phyloP scores from a whole-genome alignment of 75 land plant species.

The Larix kaempferi region DNA sequence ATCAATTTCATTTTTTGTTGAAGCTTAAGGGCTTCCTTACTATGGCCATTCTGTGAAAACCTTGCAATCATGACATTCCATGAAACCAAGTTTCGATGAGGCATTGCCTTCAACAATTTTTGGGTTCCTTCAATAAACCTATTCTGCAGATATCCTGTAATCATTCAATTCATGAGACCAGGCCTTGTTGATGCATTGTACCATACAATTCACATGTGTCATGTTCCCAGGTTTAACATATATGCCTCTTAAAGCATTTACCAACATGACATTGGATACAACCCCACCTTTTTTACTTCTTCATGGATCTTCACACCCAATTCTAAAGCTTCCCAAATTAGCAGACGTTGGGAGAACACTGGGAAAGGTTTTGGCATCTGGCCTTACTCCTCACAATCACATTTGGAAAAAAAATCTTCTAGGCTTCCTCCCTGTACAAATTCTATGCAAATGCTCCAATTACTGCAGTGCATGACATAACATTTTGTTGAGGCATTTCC shows the following conservation, averaged over 20 bases:
- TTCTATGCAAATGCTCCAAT: too few species aligned
- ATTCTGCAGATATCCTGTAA: neutral
- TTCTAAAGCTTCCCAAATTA: neutral
- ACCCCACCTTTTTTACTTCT: slow-evolving; percentile 5
- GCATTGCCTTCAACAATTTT: slow-evolving; percentile 12
- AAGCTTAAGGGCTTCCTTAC: neutral
- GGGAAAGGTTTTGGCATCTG: slow-evolving; percentile 5
- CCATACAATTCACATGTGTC: slow-evolving; percentile 11
- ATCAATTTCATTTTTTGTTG: slow-evolving; percentile 7
- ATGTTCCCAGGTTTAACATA: slow-evolving; percentile 16
- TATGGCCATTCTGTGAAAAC: neutral
- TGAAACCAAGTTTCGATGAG: slow-evolving; percentile 6
- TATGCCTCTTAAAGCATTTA: slow-evolving; percentile 20
- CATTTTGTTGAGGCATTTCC: too few species aligned
- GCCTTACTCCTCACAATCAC: too few species aligned
- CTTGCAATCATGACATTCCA: slow-evolving; percentile 18
- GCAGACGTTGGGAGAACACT: slow-evolving; percentile 13
- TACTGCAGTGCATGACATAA: too few species aligned
- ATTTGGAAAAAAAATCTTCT: too few species aligned
- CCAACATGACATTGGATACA: neutral
- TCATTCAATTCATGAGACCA: slow-evolving; percentile 31
- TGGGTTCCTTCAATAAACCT: neutral
- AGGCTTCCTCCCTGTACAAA: too few species aligned
- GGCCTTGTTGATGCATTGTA: slow-evolving; percentile 12
- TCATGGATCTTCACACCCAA: slow-evolving; percentile 10